These are phyloP conservation scores for Microdochium trichocladiopsis DNA, from an alignment of 2,329 filamentous ascomycete genomes.

Conservation along the genomic window DNA sequence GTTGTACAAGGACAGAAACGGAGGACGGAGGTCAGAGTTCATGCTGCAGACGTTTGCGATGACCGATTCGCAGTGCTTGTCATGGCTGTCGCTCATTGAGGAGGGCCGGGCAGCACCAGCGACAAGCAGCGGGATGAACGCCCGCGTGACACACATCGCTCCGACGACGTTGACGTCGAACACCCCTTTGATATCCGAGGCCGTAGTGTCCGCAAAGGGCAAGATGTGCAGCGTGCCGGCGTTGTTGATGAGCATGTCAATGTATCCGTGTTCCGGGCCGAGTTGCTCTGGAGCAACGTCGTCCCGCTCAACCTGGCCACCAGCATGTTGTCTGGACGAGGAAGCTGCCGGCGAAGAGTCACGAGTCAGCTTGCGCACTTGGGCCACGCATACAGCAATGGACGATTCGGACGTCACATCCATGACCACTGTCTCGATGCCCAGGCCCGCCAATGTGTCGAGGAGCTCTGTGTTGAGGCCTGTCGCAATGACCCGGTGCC, in stretches of 20 bases:
- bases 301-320: background rate
- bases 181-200: slow-evolving; percentile 7
- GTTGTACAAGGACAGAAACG: slow-evolving; percentile 14
- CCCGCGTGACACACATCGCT: slow-evolving; percentile 8
- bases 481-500: slow-evolving; percentile 21
- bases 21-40: slow-evolving; percentile 10
- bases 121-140: slow-evolving; percentile 11
- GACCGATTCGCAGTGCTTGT: slow-evolving; percentile 1
- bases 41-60: slow-evolving; percentile 15
- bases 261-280: background rate
- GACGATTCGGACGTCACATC: slow-evolving; percentile 16
- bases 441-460: slow-evolving; percentile 1
- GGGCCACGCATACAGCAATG: slow-evolving; percentile 7
- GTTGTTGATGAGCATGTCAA: slow-evolving; percentile 17
- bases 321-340: no score
- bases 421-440: slow-evolving; percentile 12
- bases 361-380: slow-evolving; percentile 9
- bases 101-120: background rate
- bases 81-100: no score
- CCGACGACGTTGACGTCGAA: slow-evolving; percentile 14
- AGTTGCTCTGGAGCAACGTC: background rate
- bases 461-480: slow-evolving; percentile 8
- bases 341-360: no score
- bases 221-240: slow-evolving; percentile 11
- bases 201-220: slow-evolving; percentile 10